These are phyloP conservation scores for Suillus occidentalis DNA, from an alignment of 768 basidiomycete species.

Conservation along the genomic window DNA sequence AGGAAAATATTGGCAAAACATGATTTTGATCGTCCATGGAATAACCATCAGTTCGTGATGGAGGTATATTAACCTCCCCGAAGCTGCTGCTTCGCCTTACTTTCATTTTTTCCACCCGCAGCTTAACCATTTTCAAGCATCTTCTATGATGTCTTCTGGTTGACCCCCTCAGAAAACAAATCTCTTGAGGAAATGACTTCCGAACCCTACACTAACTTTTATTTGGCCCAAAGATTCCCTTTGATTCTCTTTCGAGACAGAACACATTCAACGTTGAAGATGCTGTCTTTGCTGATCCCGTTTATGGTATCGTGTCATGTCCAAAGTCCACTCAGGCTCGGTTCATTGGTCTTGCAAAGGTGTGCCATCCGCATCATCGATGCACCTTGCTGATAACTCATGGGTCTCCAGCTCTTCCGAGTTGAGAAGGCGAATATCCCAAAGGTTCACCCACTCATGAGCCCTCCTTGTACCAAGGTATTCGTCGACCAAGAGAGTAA, in stretches of 20 bases:
- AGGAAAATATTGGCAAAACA: too few relatives aligned
- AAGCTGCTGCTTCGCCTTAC: neutral
- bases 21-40: neutral
- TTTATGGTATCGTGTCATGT: slow-evolving; percentile 28
- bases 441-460: neutral
- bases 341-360: slow-evolving; percentile 46
- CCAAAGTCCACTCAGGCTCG: slow-evolving; percentile 40
- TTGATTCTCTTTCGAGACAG: slow-evolving; percentile 20
- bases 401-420: neutral
- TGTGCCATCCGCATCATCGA: slow-evolving; percentile 13
- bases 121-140: neutral
- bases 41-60: neutral
- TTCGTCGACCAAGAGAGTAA: neutral
- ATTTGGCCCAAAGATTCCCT: neutral
- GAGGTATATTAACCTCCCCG: neutral
- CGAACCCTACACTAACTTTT: slow-evolving; percentile 21
- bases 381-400: neutral
- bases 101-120: neutral
- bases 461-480: neutral
- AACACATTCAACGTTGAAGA: slow-evolving; percentile 41
- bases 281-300: slow-evolving; percentile 46
- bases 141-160: slow-evolving; percentile 23
- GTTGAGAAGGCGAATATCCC: neutral
- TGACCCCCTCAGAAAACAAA: slow-evolving; percentile 39
- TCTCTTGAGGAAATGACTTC: slow-evolving; percentile 36